A percentile compares a stretch with the other conserved stretches of the same genome.
phyloP scores from a whole-genome alignment of 2,329 filamentous ascomycete genomes.

The Aspergillus brasiliensis region DNA sequence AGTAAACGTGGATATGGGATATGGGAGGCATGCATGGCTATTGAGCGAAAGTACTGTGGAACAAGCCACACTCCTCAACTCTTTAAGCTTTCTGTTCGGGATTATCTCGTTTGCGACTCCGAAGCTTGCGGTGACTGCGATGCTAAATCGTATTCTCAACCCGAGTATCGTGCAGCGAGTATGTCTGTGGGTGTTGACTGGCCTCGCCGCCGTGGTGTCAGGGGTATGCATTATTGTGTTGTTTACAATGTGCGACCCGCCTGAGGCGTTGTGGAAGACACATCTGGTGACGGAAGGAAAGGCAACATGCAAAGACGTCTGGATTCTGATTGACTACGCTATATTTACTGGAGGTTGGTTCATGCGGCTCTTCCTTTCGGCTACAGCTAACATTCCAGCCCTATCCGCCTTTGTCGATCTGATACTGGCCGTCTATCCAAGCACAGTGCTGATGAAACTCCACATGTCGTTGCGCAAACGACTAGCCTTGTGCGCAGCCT shows the following conservation, averaged over 20 bases:
- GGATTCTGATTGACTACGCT: constrained; percentile 41
- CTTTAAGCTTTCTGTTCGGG: constrained; percentile 30
- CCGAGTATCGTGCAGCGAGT: constrained; percentile 21
- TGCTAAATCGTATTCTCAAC: constrained; percentile 32
- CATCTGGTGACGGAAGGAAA: constrained; percentile 28
- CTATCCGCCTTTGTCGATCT: constrained; percentile 37
- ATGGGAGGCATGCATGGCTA: constrained; percentile 42
- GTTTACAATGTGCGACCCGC: constrained; percentile 48
- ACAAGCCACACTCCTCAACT: constrained; percentile 28
- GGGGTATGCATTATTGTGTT: constrained; percentile 44
- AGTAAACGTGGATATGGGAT: constrained; percentile 41
- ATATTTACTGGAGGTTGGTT: constrained; percentile 43
- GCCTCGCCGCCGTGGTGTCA: constrained; percentile 33
- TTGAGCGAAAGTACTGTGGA: constrained; percentile 34
- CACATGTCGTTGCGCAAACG: constrained; percentile 36
- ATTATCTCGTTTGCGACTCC: constrained; percentile 33
- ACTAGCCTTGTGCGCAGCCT: constrained; percentile 28
- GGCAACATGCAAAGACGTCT: constrained; percentile 39
- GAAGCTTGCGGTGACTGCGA: constrained; percentile 31
- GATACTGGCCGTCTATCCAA: constrained; percentile 37
- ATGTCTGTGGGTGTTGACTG: constrained; percentile 32
- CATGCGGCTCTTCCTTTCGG: background rate
- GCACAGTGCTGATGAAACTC: constrained; percentile 33
- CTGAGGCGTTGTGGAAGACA: constrained; percentile 43
- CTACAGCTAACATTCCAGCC: constrained; percentile 16